Conservation (phyloP, 164 flowering plant genomes). For the Echeveria elegans region DNA sequence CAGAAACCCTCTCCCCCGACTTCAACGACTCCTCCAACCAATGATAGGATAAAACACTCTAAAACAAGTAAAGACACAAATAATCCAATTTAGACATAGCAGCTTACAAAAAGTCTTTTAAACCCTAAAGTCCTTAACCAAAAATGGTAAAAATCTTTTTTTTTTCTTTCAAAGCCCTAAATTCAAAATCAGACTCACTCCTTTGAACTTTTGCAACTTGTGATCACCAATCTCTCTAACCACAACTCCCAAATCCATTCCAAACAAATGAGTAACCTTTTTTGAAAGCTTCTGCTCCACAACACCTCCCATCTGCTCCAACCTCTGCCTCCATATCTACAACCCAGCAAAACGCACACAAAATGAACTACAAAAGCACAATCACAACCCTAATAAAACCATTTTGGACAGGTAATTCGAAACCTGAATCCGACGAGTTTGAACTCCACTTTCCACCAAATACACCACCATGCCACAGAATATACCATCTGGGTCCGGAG, state of each 20-base stretch:
- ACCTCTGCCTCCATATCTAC: slow-evolving; percentile 87
- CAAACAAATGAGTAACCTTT: slow-evolving; percentile 67
- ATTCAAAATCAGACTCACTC: slow-evolving; percentile 34
- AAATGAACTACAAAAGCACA: not conserved
- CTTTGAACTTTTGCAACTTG: slow-evolving; percentile 39
- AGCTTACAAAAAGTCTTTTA: not conserved
- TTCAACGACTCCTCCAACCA: slow-evolving; percentile 91
- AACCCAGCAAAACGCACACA: not conserved
- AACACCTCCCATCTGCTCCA: slow-evolving; percentile 74
- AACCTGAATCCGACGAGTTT: slow-evolving; percentile 77
- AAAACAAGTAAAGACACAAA: not conserved
- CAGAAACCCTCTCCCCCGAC: slow-evolving; percentile 52
- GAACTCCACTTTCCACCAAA: slow-evolving; percentile 53
- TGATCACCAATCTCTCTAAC: slow-evolving; percentile 26
- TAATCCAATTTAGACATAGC: not conserved
- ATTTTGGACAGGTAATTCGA: not conserved
- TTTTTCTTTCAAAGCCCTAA: not conserved
- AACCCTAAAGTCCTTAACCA: not conserved
- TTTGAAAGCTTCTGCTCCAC: slow-evolving; percentile 47
- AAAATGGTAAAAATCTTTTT: not conserved
- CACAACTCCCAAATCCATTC: slow-evolving; percentile 36
- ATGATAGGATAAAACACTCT: slow-evolving; percentile 63
- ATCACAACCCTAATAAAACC: not conserved
- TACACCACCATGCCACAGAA: slow-evolving; percentile 65
- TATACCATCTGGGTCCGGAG: slow-evolving; percentile 40